Evolutionary conservation across 2,329 filamentous ascomycete species (phyloP).

Genomic region (Ustulina deusta): DNA sequence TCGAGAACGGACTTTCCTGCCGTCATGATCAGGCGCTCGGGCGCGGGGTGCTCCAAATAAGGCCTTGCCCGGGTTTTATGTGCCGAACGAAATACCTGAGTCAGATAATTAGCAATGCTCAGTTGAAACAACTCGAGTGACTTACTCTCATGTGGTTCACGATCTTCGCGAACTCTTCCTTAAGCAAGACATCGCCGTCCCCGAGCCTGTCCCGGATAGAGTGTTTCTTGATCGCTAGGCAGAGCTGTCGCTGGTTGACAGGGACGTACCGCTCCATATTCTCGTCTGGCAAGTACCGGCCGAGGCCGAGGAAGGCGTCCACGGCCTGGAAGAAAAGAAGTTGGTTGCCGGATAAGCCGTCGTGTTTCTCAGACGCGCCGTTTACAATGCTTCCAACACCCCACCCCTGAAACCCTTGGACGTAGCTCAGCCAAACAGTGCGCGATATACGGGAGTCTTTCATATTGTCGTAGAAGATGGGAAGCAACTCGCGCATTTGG

Average conservation of each 20-base stretch:
- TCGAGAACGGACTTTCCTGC: too few relatives aligned
- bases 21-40: too few relatives aligned
- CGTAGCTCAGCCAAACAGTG: conserved; percentile 13
- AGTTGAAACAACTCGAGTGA: neutral
- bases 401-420: conserved; percentile 17
- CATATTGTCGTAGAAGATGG: conserved; percentile 48
- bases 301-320: conserved; percentile 53
- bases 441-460: conserved; percentile 40
- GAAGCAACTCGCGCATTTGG: conserved; percentile 43
- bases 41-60: too few relatives aligned
- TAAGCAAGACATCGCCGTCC: conserved; percentile 43
- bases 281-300: conserved; percentile 46
- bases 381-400: neutral
- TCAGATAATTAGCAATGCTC: too few relatives aligned
- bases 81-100: neutral
- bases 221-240: conserved; percentile 41
- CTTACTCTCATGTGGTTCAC: conserved; percentile 51
- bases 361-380: conserved; percentile 1
- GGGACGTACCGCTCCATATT: conserved; percentile 46
- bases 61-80: neutral
- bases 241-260: conserved; percentile 45
- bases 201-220: conserved; percentile 42
- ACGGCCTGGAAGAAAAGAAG: conserved; percentile 50
- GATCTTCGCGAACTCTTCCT: conserved; percentile 46
- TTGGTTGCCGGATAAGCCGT: conserved; percentile 19